Conservation (phyloP, 768 basidiomycete genomes). For the Amanita phalloides region DNA sequence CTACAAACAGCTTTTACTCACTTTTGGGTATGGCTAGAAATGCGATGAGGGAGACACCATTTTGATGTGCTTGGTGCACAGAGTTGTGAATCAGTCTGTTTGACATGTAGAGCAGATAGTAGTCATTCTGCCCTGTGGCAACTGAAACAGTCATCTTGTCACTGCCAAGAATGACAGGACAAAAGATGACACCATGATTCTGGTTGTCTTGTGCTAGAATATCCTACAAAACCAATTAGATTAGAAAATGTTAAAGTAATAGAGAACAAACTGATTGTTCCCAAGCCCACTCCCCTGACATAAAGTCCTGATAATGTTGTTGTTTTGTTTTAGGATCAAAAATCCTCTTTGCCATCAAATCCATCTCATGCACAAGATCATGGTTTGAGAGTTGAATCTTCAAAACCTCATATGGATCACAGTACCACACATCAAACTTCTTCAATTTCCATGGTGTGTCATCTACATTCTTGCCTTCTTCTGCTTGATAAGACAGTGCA, state of each 20-base stretch:
- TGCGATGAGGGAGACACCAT: neutral
- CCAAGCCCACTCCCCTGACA: neutral
- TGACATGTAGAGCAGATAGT: too few relatives aligned
- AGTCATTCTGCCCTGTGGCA: neutral
- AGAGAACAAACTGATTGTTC: neutral
- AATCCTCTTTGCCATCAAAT: neutral
- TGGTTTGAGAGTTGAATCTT: neutral
- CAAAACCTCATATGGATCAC: neutral
- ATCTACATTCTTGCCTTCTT: too few relatives aligned
- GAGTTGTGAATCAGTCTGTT: neutral
- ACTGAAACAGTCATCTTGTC: neutral
- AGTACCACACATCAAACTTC: neutral
- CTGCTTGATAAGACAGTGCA: too few relatives aligned
- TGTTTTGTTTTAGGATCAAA: neutral
- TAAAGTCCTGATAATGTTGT: neutral
- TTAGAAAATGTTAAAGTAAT: neutral
- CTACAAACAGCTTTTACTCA: neutral
- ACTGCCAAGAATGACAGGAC: neutral
- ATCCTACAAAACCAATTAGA: neutral
- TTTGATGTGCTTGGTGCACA: neutral
- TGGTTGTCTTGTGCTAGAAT: neutral
- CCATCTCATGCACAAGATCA: neutral
- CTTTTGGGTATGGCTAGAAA: slow-evolving; percentile 8
- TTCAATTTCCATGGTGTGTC: neutral
- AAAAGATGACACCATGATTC: neutral